Base-by-base conservation (phyloP, 805 yeast species). In the Maudiozyma serrabonitensis region DNA sequence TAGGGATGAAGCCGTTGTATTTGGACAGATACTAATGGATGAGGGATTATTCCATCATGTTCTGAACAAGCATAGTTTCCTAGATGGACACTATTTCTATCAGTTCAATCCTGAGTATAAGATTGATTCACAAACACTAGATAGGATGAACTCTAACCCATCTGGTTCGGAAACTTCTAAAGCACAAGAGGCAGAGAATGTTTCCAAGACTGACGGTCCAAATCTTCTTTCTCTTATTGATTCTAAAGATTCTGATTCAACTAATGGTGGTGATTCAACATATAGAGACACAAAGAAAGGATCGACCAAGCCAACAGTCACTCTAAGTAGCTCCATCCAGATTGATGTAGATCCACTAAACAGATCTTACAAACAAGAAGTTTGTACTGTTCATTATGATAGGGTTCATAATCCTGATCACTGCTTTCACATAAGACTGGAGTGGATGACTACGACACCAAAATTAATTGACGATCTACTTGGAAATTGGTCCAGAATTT, bases 81-180 rank as follows among this genome's bases (percentile, higher is more conserved):
- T 89, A 47, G 95, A 91, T 68, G 99, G 99, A 0, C 90, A 93
- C 60, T 91, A 89, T 62, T 91, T 91, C 65, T 91, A 91, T 60
- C 82, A 79, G 57, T 64, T 90, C 46, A 74, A 73, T 19, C 76
- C 78, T 0, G 84, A 82, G 31, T 84, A 74, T 54, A 65, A 70
- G 12, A 69, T 50, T 6, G 34, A 45, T 12, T 11, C 41, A 25
- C 35, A 37, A 8, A 31, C 41, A 8, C 41, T 53, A 5, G 58
- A 55, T 15, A 54, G 50, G 47, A 41, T 46, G 5, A 50, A 37
- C 38, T 48, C 54, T 13, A 41, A 28, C 18, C 23, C 32, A 9
- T 23, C 26, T 11, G 7, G 1, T 5, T 13, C 15, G 8, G 42
- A 39, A 6, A 18, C n/a, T 9, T 13, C 42, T 21, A 23, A 39